A percentile compares a stretch with the other conserved stretches of the same genome.
phyloP scores from a whole-genome alignment of 106 monocot species.

The Allium cepa region DNA sequence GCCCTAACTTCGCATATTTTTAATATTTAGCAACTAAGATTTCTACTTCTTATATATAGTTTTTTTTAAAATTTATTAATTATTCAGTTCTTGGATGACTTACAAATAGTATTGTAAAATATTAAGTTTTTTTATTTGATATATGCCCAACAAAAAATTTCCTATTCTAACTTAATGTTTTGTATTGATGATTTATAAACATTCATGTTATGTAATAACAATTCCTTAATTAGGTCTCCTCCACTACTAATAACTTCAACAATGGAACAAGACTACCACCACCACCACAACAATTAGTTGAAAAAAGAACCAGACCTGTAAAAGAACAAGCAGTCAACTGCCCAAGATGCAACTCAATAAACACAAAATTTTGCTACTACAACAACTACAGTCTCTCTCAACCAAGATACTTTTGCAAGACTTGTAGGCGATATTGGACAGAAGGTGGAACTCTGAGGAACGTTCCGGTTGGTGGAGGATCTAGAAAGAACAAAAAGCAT shows the following conservation, averaged over 20 bases:
- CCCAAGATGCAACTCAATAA: constrained; percentile 34
- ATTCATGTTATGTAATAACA: too few species aligned
- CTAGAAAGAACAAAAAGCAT: constrained; percentile 41
- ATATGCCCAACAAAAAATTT: too few species aligned
- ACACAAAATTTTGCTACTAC: constrained; percentile 43
- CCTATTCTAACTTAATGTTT: too few species aligned
- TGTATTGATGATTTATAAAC: too few species aligned
- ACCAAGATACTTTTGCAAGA: constrained; percentile 63
- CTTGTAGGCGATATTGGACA: constrained; percentile 34
- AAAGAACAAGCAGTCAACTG: constrained; percentile 5
- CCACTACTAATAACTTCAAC: neutral
- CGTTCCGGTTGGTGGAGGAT: constrained; percentile 40
- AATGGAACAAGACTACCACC: neutral
- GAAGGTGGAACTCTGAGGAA: constrained; percentile 29
- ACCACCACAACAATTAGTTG: neutral
- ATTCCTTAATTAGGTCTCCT: neutral
- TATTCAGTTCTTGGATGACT: too few species aligned
- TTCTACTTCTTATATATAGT: too few species aligned
- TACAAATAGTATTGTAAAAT: too few species aligned
- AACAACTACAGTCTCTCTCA: constrained; percentile 48
- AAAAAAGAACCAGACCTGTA: constrained; percentile 1
- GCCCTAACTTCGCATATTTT: too few species aligned
- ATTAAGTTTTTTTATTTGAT: too few species aligned
- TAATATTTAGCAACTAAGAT: too few species aligned
- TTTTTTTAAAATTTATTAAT: too few species aligned